Conservation (phyloP, 2,329 filamentous ascomycete species). For the Curvularia lunata region DNA sequence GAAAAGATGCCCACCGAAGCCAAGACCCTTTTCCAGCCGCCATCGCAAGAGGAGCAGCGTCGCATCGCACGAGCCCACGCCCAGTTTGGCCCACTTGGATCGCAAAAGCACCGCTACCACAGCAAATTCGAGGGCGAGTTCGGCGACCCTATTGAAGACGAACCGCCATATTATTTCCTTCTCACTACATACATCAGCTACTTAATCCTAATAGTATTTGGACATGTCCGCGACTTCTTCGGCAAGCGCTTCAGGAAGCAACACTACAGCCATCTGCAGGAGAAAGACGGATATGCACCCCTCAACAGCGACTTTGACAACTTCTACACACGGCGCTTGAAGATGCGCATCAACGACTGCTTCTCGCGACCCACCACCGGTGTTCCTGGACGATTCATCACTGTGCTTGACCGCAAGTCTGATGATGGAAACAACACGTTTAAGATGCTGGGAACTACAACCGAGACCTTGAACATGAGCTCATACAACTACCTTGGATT, state of each 20-base stretch:
- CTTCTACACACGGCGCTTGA: constrained; percentile 92
- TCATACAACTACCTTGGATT: constrained; percentile 99
- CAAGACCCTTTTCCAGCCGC: constrained; percentile 84
- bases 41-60: constrained; percentile 80
- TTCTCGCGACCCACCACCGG: constrained; percentile 92
- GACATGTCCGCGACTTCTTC: constrained; percentile 96
- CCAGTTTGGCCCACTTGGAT: constrained; percentile 86
- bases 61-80: constrained; percentile 79
- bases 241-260: constrained; percentile 91
- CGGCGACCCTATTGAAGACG: constrained; percentile 85
- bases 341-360: constrained; percentile 95
- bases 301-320: constrained; percentile 99
- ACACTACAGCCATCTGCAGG: constrained; percentile 83
- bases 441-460: constrained; percentile 85
- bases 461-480: constrained; percentile 97
- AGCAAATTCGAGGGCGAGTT: constrained; percentile 87
- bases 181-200: constrained; percentile 99
- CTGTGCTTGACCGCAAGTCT: constrained; percentile 86
- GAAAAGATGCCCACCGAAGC: constrained; percentile 77
- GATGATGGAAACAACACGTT: constrained; percentile 92
- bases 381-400: constrained; percentile 93
- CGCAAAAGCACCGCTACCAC: constrained; percentile 82
- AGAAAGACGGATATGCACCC: constrained; percentile 87
- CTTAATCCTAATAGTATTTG: constrained; percentile 91
- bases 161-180: constrained; percentile 95